phyloP scores from a whole-genome alignment of 192 early-diverging fungal species.

The Piromyces sp. region DNA sequence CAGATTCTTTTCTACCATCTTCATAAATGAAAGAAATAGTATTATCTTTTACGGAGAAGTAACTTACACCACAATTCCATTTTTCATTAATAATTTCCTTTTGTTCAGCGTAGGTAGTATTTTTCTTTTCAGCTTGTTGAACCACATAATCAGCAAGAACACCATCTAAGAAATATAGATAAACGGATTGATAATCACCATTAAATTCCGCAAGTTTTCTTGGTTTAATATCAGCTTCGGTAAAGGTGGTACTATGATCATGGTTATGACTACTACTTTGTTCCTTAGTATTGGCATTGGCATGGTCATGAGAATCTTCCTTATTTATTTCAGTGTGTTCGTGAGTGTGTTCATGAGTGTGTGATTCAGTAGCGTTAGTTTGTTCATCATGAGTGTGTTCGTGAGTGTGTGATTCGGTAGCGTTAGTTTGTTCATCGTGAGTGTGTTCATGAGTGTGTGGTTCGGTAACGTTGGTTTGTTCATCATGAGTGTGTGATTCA shows the following conservation, averaged over 20 bases:
- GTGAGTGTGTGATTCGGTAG: no score
- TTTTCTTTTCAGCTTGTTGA: not conserved
- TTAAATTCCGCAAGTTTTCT: not conserved
- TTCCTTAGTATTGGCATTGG: no score
- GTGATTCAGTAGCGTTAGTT: not conserved
- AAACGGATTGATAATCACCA: not conserved
- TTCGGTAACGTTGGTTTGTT: no score
- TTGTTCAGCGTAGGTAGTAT: not conserved
- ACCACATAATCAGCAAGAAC: not conserved
- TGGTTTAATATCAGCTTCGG: not conserved
- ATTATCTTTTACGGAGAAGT: not conserved
- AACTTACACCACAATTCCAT: not conserved
- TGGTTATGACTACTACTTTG: no score
- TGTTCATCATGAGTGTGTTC: not conserved
- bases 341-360: not conserved
- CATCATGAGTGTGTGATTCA: not conserved
- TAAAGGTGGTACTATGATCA: not conserved
- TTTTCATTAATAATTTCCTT: not conserved
- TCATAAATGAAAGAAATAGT: not conserved
- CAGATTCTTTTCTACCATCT: not conserved
- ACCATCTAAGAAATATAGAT: not conserved
- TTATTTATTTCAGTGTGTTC: no score
- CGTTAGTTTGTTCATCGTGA: no score
- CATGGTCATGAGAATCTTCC: no score
- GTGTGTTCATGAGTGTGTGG: not conserved